These are phyloP conservation scores for Hemerocallis citrina DNA, from an alignment of 106 monocot species.

Conservation along the genomic window DNA sequence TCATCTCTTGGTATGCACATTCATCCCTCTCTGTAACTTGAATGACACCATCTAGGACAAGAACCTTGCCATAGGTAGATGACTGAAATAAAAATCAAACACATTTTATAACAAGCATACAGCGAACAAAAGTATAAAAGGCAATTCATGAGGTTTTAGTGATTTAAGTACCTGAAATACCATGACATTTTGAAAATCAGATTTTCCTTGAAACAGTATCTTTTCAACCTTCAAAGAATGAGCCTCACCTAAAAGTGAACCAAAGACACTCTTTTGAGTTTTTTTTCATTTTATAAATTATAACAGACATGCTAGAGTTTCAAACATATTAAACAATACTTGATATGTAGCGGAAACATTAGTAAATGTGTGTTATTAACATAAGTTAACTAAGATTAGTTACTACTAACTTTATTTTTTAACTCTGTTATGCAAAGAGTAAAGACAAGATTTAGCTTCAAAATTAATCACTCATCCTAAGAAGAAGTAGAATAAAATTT, in stretches of 20 bases:
- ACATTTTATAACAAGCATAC: background rate
- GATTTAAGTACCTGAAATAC: slow-evolving; percentile 37
- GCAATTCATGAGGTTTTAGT: background rate
- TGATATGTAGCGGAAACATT: no score
- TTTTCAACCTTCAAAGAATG: slow-evolving; percentile 52
- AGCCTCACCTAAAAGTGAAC: slow-evolving; percentile 33
- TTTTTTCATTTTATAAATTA: no score
- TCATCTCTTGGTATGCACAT: slow-evolving; percentile 62
- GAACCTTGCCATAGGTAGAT: slow-evolving; percentile 52
- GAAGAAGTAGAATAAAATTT: no score
- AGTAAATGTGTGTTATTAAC: no score
- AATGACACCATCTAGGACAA: slow-evolving; percentile 56
- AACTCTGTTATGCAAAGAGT: no score
- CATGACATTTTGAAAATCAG: slow-evolving; percentile 47
- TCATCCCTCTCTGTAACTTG: slow-evolving; percentile 62
- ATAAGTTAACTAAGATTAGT: no score
- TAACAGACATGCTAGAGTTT: no score
- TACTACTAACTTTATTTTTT: no score
- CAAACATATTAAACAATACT: no score
- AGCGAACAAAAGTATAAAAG: background rate
- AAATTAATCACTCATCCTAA: no score
- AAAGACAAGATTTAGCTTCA: no score
- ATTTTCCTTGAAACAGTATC: slow-evolving; percentile 39
- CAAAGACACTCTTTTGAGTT: no score
- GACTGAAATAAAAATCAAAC: slow-evolving; percentile 20